phyloP scores from a whole-genome alignment of 345 rosid genomes.

The Crucihimalaya himalaica region DNA sequence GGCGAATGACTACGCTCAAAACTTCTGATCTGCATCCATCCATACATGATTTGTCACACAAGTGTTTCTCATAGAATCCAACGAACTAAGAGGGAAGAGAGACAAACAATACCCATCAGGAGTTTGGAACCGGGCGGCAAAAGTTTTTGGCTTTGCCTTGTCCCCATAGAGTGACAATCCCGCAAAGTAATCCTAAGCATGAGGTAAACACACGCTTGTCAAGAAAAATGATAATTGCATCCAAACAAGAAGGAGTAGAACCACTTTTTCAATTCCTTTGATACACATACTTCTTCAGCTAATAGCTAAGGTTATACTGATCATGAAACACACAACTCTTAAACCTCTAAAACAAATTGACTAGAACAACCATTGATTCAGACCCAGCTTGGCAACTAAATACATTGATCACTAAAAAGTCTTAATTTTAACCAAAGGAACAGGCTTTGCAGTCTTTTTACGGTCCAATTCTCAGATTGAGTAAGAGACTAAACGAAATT shows the following conservation, averaged over 20 bases:
- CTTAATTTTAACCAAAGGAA: slow-evolving; percentile 7
- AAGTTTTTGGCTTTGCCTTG: slow-evolving; percentile 80
- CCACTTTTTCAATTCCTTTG: neutral
- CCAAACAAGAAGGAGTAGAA: neutral
- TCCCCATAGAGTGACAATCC: slow-evolving; percentile 88
- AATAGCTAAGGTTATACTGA: neutral
- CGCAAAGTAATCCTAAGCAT: slow-evolving; percentile 72
- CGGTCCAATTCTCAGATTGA: neutral
- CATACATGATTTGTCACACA: slow-evolving; percentile 12
- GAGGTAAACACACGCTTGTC: slow-evolving; percentile 14
- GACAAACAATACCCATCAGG: slow-evolving; percentile 68
- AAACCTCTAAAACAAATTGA: neutral
- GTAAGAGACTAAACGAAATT: neutral
- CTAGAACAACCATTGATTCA: neutral
- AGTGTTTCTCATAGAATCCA: neutral
- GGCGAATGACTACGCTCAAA: slow-evolving; percentile 71
- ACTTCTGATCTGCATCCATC: slow-evolving; percentile 76
- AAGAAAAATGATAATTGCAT: slow-evolving; percentile 19
- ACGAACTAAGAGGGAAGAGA: neutral
- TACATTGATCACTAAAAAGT: neutral
- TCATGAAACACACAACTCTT: neutral
- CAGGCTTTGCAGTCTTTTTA: neutral
- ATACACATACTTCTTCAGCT: neutral
- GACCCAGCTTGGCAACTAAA: slow-evolving; percentile 11
- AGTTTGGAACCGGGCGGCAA: slow-evolving; percentile 84